phyloP scores from a whole-genome alignment of 2,329 filamentous ascomycete genomes.

The Dryadomyces sulphureus region DNA sequence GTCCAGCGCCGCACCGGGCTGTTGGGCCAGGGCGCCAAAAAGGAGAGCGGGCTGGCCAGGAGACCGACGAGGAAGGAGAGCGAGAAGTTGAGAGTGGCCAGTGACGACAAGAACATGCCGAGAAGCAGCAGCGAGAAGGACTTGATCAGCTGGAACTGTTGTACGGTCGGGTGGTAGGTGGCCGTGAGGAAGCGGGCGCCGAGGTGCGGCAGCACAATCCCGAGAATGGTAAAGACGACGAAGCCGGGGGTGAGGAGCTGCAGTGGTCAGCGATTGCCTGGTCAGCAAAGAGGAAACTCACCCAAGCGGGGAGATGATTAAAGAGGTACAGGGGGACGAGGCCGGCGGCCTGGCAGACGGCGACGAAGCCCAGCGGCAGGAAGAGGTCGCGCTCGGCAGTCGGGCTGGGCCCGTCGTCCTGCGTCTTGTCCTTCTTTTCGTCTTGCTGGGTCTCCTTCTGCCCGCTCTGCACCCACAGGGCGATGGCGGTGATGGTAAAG shows the following conservation, averaged over 20 bases:
- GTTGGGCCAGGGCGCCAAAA: slow-evolving; percentile 37
- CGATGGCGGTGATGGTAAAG: slow-evolving; percentile 90
- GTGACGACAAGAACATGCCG: slow-evolving; percentile 79
- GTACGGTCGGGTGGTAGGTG: slow-evolving; percentile 38
- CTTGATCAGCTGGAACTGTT: slow-evolving; percentile 68
- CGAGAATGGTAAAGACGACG: slow-evolving; percentile 37
- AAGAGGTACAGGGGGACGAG: slow-evolving; percentile 76
- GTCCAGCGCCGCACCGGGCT: slow-evolving; percentile 24
- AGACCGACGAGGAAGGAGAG: slow-evolving; percentile 76
- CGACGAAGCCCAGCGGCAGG: slow-evolving; percentile 59
- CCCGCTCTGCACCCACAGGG: slow-evolving; percentile 85
- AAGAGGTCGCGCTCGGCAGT: slow-evolving; percentile 51
- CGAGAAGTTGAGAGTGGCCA: slow-evolving; percentile 93
- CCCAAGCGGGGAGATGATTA: slow-evolving; percentile 53
- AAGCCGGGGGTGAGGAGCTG: slow-evolving; percentile 49
- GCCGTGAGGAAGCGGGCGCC: slow-evolving; percentile 39
- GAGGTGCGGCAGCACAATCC: slow-evolving; percentile 38
- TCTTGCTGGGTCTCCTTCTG: slow-evolving; percentile 19
- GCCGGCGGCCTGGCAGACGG: slow-evolving; percentile 59
- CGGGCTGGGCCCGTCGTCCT: slow-evolving; percentile 6
- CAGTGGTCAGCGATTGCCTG: neutral
- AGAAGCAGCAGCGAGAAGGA: slow-evolving; percentile 86
- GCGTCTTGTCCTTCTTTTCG: slow-evolving; percentile 14
- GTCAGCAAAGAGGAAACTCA: slow-evolving; percentile 25
- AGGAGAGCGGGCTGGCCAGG: slow-evolving; percentile 64